Percentiles rank a stretch among this genome's conserved stretches.
These are phyloP conservation scores for Paramicrosporidium saccamoebae DNA, from an alignment of 371 early-diverging fungal species.

Conservation along the genomic window DNA sequence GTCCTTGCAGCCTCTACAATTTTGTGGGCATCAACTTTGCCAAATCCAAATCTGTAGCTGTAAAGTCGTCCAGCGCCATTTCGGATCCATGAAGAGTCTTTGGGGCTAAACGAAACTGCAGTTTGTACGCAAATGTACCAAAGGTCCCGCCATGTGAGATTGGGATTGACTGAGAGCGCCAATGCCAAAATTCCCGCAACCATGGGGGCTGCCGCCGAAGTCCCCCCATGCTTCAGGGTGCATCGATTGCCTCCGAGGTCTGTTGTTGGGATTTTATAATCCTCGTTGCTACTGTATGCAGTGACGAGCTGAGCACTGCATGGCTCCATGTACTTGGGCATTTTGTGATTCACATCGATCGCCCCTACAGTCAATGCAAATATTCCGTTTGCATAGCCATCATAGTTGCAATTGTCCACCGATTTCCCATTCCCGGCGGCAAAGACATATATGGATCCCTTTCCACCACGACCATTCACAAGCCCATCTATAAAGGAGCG, in stretches of 20 bases:
- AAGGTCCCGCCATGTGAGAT: constrained; percentile 66
- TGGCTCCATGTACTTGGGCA: constrained; percentile 56
- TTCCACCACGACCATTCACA: constrained; percentile 39
- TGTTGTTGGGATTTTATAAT: constrained; percentile 45
- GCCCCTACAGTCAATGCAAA: constrained; percentile 80
- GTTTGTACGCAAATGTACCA: constrained; percentile 45
- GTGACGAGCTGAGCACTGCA: constrained; percentile 64
- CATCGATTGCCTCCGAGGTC: constrained; percentile 30
- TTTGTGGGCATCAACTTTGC: constrained; percentile 44
- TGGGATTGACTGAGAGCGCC: constrained; percentile 44
- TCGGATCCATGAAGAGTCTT: constrained; percentile 18
- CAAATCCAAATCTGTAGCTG: constrained; percentile 68
- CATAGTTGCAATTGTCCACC: constrained; percentile 76
- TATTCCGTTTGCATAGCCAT: constrained; percentile 82
- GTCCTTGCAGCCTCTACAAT: constrained; percentile 41
- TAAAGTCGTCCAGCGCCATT: constrained; percentile 24
- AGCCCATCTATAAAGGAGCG: constrained; percentile 53
- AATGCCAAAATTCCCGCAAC: constrained; percentile 75
- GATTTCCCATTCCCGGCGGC: constrained; percentile 58
- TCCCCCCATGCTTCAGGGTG: constrained; percentile 53
- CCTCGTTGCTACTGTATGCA: constrained; percentile 49
- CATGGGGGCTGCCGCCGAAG: constrained; percentile 85
- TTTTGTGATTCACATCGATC: constrained; percentile 24
- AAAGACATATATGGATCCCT: constrained; percentile 67
- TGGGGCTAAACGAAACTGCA: constrained; percentile 26